Percentiles rank a stretch among this genome's conserved stretches.
phyloP scores from a whole-genome alignment of 192 early-diverging fungal species.

The Spizellomyces sp. region DNA sequence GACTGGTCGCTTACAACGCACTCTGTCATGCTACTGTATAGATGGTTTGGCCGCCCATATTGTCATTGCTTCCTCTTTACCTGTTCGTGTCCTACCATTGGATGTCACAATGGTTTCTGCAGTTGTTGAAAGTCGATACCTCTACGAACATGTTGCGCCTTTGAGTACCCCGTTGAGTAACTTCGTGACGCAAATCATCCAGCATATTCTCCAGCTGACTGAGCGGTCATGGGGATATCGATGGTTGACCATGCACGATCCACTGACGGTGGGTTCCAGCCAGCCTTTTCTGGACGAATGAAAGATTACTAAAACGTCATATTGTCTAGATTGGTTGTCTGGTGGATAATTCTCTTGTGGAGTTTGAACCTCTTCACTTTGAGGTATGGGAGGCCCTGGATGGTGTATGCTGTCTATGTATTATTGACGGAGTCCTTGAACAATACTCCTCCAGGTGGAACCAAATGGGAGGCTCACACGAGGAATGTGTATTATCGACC shows the following conservation, averaged over 20 bases:
- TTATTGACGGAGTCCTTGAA: background rate
- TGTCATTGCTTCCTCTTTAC: slow-evolving; percentile 21
- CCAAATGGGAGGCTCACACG: slow-evolving; percentile 20
- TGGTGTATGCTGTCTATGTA: no score
- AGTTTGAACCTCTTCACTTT: slow-evolving; percentile 23
- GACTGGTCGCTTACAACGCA: no score
- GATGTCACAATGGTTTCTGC: slow-evolving; percentile 28
- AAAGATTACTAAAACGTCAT: no score
- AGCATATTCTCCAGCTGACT: slow-evolving; percentile 25
- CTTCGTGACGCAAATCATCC: slow-evolving; percentile 23
- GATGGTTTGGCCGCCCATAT: slow-evolving; percentile 26
- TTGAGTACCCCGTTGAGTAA: slow-evolving; percentile 23
- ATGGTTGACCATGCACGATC: slow-evolving; percentile 28
- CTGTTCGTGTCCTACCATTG: slow-evolving; percentile 23
- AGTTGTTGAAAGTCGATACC: slow-evolving; percentile 24
- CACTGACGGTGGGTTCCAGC: slow-evolving; percentile 11
- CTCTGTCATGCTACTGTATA: background rate
- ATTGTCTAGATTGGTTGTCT: slow-evolving; percentile 17
- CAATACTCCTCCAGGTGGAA: background rate
- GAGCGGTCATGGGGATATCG: slow-evolving; percentile 19
- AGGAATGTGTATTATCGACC: slow-evolving; percentile 27
- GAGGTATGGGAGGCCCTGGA: background rate
- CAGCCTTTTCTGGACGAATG: background rate
- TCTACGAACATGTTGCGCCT: slow-evolving; percentile 20
- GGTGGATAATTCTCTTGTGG: slow-evolving; percentile 18